Evolutionary conservation across 2,329 filamentous ascomycete genomes (phyloP), one percentile per base, ranked within the genome.

Genomic region (Diaporthe caulivora): DNA sequence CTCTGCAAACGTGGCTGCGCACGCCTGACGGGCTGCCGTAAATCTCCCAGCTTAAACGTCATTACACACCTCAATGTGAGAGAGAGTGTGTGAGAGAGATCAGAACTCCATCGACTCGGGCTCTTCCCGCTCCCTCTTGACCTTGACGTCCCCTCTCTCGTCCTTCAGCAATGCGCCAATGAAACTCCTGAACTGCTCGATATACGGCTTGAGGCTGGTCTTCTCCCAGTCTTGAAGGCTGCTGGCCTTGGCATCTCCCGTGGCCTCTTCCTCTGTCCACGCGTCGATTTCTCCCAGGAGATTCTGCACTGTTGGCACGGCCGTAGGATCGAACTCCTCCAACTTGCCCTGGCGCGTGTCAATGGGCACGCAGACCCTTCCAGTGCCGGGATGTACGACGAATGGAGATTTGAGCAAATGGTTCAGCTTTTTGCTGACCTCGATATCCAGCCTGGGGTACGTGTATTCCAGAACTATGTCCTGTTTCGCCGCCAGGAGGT

Each of bases 381-480:
- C 96, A 0, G 97, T 99, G 24, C 95, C 95, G 0, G 97, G 97
- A 81, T 99, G 97, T 49, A 99, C 92, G 75, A 98, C 96, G 80
- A 99, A 99, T 0, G 97, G 97, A 75, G 93, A 95, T 82, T 99
- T 99, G 78, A 99, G 92, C 88, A 99, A 91, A 88, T 99, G 97
- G 85, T 98, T 98, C 72, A 97, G 91, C 82, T 98, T 98, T 87
- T 98, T 98, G 80, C 94, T 97, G 81, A 99, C 97, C 83, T 98
- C 95, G 75, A 97, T 95, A 87, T 99, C 97, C 71, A 99, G 93
- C 51, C 97, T 93, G 3, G 97, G 97, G 83, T 99, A 99, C 9
- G 97, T 98, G 84, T 99, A 98, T 84, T 99, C 97, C 40, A 99
- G 90, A 4, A 98, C 92, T 75, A 99, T 94, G 80, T 98, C 97